These are phyloP conservation scores for Russula virescens DNA, from an alignment of 768 basidiomycete species.

Conservation along the genomic window DNA sequence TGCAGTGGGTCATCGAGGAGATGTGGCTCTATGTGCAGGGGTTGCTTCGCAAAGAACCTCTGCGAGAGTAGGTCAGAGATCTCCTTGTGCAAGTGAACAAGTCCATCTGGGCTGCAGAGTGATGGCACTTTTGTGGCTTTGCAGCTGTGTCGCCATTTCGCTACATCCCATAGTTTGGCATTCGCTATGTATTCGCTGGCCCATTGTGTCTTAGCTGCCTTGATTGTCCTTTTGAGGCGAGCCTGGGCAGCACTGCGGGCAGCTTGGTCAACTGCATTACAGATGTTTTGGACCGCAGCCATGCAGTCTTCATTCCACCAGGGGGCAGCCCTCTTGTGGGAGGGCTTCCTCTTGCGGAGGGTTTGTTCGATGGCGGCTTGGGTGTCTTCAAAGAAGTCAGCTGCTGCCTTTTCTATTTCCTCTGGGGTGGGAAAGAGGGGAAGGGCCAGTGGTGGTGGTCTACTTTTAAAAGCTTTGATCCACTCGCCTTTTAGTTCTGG, in stretches of 20 bases:
- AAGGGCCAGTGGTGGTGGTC: background rate
- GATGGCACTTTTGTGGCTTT: background rate
- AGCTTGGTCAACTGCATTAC: too few species aligned
- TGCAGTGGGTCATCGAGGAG: background rate
- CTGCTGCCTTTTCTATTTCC: background rate
- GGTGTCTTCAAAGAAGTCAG: background rate
- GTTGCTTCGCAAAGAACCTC: background rate
- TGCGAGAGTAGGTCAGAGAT: background rate
- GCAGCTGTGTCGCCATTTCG: background rate
- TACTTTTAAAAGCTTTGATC: background rate
- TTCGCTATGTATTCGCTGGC: background rate
- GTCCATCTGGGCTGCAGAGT: background rate
- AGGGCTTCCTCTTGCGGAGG: background rate
- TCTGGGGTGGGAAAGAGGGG: background rate
- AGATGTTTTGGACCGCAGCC: background rate
- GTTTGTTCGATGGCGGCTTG: background rate
- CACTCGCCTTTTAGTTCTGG: background rate
- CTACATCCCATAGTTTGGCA: background rate
- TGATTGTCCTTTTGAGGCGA: background rate
- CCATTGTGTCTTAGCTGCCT: background rate
- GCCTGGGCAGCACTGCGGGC: background rate
- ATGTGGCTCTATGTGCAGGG: background rate
- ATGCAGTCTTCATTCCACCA: background rate
- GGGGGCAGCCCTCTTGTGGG: background rate
- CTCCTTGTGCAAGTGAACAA: background rate